Conservation (phyloP, 2,329 filamentous ascomycete species). For the Pseudovirgaria hyperparasitica region DNA sequence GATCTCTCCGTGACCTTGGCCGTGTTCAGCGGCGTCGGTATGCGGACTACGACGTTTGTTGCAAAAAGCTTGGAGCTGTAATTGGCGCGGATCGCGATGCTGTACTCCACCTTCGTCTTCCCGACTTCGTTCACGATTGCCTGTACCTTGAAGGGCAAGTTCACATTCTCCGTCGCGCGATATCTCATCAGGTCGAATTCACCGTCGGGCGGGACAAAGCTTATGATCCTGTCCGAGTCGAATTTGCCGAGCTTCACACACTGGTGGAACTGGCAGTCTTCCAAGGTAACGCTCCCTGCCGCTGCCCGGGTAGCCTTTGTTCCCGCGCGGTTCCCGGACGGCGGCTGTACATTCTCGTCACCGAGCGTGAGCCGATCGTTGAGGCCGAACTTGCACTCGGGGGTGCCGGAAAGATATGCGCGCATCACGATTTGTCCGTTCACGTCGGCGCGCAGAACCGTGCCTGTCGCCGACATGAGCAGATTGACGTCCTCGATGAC, state of each 20-base stretch:
- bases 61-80: constrained; percentile 94
- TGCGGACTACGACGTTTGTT: constrained; percentile 87
- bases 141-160: constrained; percentile 96
- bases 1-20: constrained; percentile 86
- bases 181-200: constrained; percentile 99
- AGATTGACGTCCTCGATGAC: constrained; percentile 99
- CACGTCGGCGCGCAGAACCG: constrained; percentile 88
- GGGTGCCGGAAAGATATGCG: constrained; percentile 89
- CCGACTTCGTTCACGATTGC: constrained; percentile 97
- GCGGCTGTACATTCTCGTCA: constrained; percentile 44
- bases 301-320: constrained; percentile 91
- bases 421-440: constrained; percentile 98
- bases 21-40: constrained; percentile 93
- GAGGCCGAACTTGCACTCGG: constrained; percentile 96
- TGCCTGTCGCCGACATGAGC: constrained; percentile 95
- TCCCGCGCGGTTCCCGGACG: constrained; percentile 60
- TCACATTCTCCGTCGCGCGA: constrained; percentile 95
- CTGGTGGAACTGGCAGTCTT: constrained; percentile 98
- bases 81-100: constrained; percentile 93
- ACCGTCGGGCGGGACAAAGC: constrained; percentile 90
- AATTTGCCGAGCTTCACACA: constrained; percentile 97
- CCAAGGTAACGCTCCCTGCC: constrained; percentile 85
- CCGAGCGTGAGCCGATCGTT: constrained; percentile 94
- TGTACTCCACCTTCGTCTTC: constrained; percentile 96
- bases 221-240: constrained; percentile 91